A percentile compares a stretch with the other conserved stretches of the same genome.
These are phyloP conservation scores for Leccinum fuscescens DNA, from an alignment of 1,284 basidiomycete species.

Conservation along the genomic window DNA sequence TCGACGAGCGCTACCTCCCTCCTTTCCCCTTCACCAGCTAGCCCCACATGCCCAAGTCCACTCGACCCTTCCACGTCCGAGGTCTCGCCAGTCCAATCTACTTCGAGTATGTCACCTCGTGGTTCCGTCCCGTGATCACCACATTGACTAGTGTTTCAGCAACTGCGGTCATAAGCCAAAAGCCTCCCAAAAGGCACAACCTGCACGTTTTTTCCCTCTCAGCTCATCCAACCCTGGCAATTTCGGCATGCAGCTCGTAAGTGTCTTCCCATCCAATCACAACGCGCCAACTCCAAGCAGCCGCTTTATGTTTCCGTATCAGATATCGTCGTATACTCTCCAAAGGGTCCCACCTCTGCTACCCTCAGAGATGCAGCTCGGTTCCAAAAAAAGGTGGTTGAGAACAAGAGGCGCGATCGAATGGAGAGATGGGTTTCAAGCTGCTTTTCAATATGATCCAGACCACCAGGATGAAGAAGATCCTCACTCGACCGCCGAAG, in stretches of 20 bases:
- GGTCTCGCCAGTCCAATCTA: not conserved
- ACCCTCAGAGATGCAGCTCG: slow-evolving; percentile 39
- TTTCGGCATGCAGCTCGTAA: slow-evolving; percentile 80
- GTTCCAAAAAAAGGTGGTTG: slow-evolving; percentile 38
- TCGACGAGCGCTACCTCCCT: slow-evolving; percentile 33
- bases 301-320: slow-evolving; percentile 64
- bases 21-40: slow-evolving; percentile 19
- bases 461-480: slow-evolving; percentile 14
- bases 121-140: not conserved
- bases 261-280: slow-evolving; percentile 31
- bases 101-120: slow-evolving; percentile 7
- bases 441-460: slow-evolving; percentile 13
- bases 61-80: slow-evolving; percentile 9
- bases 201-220: slow-evolving; percentile 49
- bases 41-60: slow-evolving; percentile 11
- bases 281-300: slow-evolving; percentile 21
- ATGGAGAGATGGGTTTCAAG: slow-evolving; percentile 24
- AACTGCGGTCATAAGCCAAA: slow-evolving; percentile 7
- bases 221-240: slow-evolving; percentile 52
- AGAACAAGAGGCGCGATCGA: slow-evolving; percentile 39
- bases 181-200: slow-evolving; percentile 33
- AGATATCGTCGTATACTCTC: slow-evolving; percentile 63
- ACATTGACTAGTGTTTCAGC: slow-evolving; percentile 10
- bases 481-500: slow-evolving; percentile 25
- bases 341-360: slow-evolving; percentile 43